Base-by-base conservation (phyloP, 306 rosid species). In the Aeschynomene evenia region DNA sequence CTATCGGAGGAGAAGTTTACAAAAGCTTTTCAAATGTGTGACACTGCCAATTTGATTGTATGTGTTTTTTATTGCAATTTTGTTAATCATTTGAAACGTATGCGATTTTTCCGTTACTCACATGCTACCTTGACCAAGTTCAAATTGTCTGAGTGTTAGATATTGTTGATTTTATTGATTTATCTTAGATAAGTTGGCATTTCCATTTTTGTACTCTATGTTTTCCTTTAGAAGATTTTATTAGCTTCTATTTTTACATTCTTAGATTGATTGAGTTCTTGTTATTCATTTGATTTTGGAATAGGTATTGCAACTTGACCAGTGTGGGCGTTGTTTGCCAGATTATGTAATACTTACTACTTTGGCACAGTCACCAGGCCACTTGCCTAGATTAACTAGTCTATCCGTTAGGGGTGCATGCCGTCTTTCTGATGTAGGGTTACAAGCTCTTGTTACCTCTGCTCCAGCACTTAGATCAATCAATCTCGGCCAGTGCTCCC, bases 401-500 rank as follows among this genome's bases (percentile, higher is more conserved):
- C 67, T 95, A 70, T 91, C 99, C 54, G 58, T 94, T 20, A 70
- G 79, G 64, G 99, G 96, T 68, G 99, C 95, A 24, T 95, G 96
- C 36, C 87, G 96, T 61, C 92, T 95, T 74, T 85, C 99, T 11
- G 95, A 95, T 74, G 78, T 26, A 61, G 99, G 99, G 16, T 73
- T 95, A 55, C 72, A 61, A 8, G 64, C 82, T 53, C 85, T 95
- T 53, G 82, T 87, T 70, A 89, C 91, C 75, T 81, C 97, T 52
- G 80, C 91, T 70, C 89, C 96, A 24, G 82, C 73, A 45, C 84
- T 95, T 73, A 75, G 79, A 73, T 91, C 97, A 3, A 64, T 95
- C 63, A 87, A 95, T 81, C 87, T 95, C 67, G 87, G 91, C 83
- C 92, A 81, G 85, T 95, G 99, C 83, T 89, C 97, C 64, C 89